Conservation (phyloP, 257 asterid species). For the Linderniella brevidens region DNA sequence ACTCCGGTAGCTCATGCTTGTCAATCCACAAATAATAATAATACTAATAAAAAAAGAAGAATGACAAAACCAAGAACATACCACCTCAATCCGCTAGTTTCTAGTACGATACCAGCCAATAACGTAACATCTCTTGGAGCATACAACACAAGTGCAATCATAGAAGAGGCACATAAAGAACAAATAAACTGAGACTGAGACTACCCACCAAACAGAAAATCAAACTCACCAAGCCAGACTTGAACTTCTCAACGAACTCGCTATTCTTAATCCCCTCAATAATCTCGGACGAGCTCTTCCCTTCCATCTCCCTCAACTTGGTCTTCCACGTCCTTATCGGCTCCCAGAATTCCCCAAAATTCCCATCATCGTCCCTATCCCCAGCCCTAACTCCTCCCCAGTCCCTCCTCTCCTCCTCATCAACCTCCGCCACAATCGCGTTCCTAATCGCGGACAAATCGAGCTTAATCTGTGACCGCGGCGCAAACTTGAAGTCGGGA, state of each 20-base stretch:
- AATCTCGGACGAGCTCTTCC: conserved; percentile 65
- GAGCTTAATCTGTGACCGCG: conserved; percentile 39
- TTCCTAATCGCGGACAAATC: conserved; percentile 66
- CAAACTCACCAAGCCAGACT: conserved; percentile 74
- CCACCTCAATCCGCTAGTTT: no score
- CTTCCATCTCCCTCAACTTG: conserved; percentile 70
- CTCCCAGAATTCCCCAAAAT: conserved; percentile 72
- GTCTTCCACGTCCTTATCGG: conserved; percentile 48
- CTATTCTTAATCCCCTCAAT: conserved; percentile 78
- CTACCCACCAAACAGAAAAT: conserved; percentile 3
- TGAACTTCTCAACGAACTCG: conserved; percentile 73
- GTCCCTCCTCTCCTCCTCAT: conserved; percentile 34
- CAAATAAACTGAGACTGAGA: conserved; percentile 1
- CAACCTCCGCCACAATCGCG: conserved; percentile 70
- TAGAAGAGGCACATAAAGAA: neutral
- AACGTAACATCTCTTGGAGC: no score
- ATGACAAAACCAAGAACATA: no score
- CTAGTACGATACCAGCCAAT: no score
- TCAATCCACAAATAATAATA: no score
- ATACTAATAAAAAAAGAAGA: no score
- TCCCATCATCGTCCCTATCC: conserved; percentile 50
- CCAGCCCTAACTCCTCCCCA: conserved; percentile 33
- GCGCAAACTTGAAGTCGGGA: conserved; percentile 66
- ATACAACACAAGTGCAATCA: no score
- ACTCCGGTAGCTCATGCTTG: no score